A percentile compares a stretch with the other conserved stretches of the same genome.
phyloP scores from a whole-genome alignment of 495 filamentous ascomycete genomes.

The Aspergillus taichungensis region DNA sequence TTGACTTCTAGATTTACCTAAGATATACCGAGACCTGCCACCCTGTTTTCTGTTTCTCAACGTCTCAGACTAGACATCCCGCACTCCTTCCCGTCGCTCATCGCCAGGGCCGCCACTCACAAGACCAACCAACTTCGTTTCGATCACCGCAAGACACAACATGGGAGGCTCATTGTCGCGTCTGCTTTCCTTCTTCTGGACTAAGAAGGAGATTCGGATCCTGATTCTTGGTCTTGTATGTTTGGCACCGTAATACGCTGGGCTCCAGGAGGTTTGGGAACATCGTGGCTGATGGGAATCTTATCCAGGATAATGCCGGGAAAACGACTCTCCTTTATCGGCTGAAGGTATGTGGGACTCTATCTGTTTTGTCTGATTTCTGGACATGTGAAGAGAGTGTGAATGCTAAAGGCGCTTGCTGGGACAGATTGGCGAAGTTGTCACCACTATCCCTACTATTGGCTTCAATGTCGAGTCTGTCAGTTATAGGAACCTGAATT shows the following conservation, averaged over 20 bases:
- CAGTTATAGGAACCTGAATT: slow-evolving; percentile 93
- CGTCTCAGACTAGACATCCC: slow-evolving; percentile 1
- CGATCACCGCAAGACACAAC: slow-evolving; percentile 11
- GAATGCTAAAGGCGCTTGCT: slow-evolving; percentile 10
- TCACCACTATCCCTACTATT: slow-evolving; percentile 97
- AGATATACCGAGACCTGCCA: no score
- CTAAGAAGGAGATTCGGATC: slow-evolving; percentile 96
- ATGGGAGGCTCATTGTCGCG: slow-evolving; percentile 83
- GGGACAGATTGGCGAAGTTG: slow-evolving; percentile 86
- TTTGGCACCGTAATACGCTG: slow-evolving; percentile 1
- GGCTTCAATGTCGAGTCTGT: slow-evolving; percentile 99
- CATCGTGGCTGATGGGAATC: slow-evolving; percentile 11
- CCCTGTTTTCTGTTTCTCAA: no score
- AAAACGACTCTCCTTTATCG: slow-evolving; percentile 96
- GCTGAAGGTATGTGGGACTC: slow-evolving; percentile 63
- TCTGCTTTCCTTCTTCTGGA: slow-evolving; percentile 67
- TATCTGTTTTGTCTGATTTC: no score
- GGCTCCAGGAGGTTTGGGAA: background rate
- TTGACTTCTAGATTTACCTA: no score
- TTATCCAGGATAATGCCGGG: slow-evolving; percentile 83
- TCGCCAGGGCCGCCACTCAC: background rate
- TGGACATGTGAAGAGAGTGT: background rate
- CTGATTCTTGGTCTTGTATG: slow-evolving; percentile 89
- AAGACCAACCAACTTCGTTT: background rate
- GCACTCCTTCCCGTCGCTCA: slow-evolving; percentile 1